Evolutionary conservation across 106 monocot genomes (phyloP), one percentile per base, ranked within the genome.

Genomic region (Amphibolis antarctica): DNA sequence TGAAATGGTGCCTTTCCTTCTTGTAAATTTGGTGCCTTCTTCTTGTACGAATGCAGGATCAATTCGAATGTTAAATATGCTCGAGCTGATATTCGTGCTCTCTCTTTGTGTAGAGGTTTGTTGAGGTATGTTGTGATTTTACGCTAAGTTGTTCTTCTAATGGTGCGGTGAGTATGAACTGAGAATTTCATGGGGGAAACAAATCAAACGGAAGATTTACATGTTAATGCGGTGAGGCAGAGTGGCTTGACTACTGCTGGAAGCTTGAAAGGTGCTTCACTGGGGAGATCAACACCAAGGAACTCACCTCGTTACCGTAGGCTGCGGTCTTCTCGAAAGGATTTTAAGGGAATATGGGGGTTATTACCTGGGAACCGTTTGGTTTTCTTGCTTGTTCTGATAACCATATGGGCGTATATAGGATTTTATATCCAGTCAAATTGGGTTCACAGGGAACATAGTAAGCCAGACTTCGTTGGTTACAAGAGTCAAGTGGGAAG

Each of bases 401-500:
- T 88, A 24, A 70, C 68, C 4, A 12, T 85, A 6, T 93, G 93
- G 93, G 77, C 79, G 0, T 93, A 89, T 52, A 66, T 89, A 36
- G 85, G 83, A 0, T 93, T 93, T 59, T 69, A 75, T 44, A 63
- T 93, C 42, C 93, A 89, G 62, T 93, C 85, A 3, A 76, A 75
- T 13, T 93, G 83, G 93, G 88, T 83, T 76, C 88, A 85, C 30
- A 73, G 70, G 47, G 83, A 81, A 44, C 68, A 80, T 27, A 71
- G 29, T 28, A 83, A 81, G 65, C 50, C 66, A 1, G 85, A 75
- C 47, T 79, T 83, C 28, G 12, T 66, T 0, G 88, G 79, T 46
- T 84, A 79, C 24, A 84, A 67, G 66, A 79, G 70, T 54, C 42
- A 73, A 28, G 17, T 48, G n/a, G 14, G 55, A 48, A 64, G 60